phyloP scores from a whole-genome alignment of 2,329 filamentous ascomycete species.

The Hypoxylon sp. region DNA sequence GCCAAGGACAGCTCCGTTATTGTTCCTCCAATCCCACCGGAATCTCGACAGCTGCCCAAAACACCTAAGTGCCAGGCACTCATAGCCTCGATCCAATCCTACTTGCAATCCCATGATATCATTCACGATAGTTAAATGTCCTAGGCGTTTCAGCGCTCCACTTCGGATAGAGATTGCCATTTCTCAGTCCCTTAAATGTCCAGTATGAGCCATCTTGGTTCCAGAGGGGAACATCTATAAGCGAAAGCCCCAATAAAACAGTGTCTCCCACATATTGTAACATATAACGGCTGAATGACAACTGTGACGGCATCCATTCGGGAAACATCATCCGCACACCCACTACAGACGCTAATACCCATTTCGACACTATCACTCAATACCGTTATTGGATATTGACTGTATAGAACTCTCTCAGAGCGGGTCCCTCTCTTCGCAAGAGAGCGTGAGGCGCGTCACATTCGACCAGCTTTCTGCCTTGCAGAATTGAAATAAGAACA shows the following conservation, averaged over 20 bases:
- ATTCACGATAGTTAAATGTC: neutral
- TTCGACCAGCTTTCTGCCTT: neutral
- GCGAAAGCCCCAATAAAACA: neutral
- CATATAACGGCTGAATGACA: constrained; percentile 36
- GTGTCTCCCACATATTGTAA: neutral
- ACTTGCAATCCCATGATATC: neutral
- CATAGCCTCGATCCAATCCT: neutral
- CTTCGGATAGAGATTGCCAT: neutral
- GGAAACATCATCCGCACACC: constrained; percentile 13
- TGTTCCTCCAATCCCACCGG: neutral
- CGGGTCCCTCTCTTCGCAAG: neutral
- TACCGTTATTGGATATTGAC: neutral
- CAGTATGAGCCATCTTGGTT: neutral
- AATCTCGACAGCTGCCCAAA: neutral
- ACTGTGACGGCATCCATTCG: neutral
- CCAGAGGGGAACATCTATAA: neutral
- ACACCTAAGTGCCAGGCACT: neutral
- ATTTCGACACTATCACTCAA: neutral
- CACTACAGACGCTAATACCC: neutral
- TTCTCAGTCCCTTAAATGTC: neutral
- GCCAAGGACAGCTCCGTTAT: neutral
- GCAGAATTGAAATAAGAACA: neutral
- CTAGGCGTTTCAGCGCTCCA: neutral
- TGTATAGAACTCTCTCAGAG: neutral
- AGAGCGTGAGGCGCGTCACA: neutral